Evolutionary conservation across 371 early-diverging fungal genomes (phyloP), one percentile per base, ranked within the genome.

Genomic region (Mortierella sp.): DNA sequence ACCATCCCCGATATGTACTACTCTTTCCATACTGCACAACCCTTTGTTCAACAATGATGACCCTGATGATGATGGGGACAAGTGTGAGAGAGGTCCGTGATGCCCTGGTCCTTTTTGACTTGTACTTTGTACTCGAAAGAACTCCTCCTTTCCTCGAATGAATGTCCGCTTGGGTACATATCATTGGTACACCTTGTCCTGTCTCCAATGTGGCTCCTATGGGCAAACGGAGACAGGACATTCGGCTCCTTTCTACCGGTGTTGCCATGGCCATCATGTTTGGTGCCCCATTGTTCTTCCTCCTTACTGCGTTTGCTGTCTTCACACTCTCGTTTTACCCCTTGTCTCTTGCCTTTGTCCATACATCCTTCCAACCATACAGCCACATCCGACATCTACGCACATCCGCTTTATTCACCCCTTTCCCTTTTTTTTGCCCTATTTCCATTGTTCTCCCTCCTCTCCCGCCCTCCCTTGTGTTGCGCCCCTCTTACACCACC

Each of bases 1-100:
- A 37, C 64, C 37, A 64, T 64, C 37, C 64, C 64, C 64, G 64
- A 64, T 37, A 64, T 64, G 64, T 64, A 64, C 64, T 21, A 37
- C 31, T 64, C 37, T 31, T 21, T 21, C 37, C 37, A 64, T 64
- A 64, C 64, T 10, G 24, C 24, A 19, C n/a, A 26, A 55, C 57
- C 24, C 57, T 11, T 55, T n/a, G 55, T 46, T 46, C 48, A 46
- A 46, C 48, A 46, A 46, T 46, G 8, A 54, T 54, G 55, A 54
- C 55, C 55, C 55, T 26, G 57, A 46, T 46, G 48, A 8, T 46
- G 48, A 46, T 40, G 43, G 26, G 26, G 55, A 26, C n/a, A 26
- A 9, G 26, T n/a, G 50, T 50, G 53, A 21, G 13, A 53, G 31
- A 11, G 59, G 59, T 31, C 59, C 31, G 59, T 59, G 59, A 59